phyloP scores from a whole-genome alignment of 2,329 filamentous ascomycete species.

The Pyrenophora seminiperda region DNA sequence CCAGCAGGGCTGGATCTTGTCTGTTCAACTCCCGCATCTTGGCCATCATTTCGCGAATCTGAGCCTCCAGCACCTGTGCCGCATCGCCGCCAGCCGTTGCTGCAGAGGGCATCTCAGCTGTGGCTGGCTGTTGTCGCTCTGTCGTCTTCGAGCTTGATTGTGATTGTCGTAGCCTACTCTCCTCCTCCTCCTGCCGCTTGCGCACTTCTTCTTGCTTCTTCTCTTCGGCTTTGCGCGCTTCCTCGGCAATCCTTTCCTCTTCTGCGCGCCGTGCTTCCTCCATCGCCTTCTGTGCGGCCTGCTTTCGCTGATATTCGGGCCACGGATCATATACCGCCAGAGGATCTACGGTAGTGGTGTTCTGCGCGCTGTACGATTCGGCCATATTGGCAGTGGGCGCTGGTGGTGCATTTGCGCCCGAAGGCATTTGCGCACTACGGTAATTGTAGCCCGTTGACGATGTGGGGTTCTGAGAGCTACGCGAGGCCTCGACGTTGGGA shows the following conservation, averaged over 20 bases:
- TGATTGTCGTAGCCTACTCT: constrained; percentile 22
- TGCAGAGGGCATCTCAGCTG: constrained; percentile 10
- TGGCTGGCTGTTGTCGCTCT: constrained; percentile 30
- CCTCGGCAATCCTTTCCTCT: constrained; percentile 37
- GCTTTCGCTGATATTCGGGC: constrained; percentile 54
- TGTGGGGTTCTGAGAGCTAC: constrained; percentile 16
- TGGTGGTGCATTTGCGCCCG: constrained; percentile 22
- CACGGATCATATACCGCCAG: constrained; percentile 61
- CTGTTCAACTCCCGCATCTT: constrained; percentile 63
- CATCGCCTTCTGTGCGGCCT: constrained; percentile 41
- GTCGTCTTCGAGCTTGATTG: constrained; percentile 29
- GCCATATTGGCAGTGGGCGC: constrained; percentile 22
- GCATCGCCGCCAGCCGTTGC: neutral
- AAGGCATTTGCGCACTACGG: constrained; percentile 15
- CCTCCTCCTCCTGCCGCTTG: constrained; percentile 28
- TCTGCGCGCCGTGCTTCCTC: constrained; percentile 45
- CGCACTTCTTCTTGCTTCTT: constrained; percentile 32
- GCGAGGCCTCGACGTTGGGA: constrained; percentile 28
- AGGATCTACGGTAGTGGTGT: constrained; percentile 57
- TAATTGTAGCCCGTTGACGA: constrained; percentile 31
- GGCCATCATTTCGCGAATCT: constrained; percentile 61
- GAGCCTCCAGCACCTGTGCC: constrained; percentile 51
- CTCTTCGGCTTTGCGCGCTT: constrained; percentile 36
- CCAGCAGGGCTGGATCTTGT: constrained; percentile 60
- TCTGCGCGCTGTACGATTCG: constrained; percentile 28